phyloP scores from a whole-genome alignment of 1,284 basidiomycete species.

The Pseudozyma sp. region DNA sequence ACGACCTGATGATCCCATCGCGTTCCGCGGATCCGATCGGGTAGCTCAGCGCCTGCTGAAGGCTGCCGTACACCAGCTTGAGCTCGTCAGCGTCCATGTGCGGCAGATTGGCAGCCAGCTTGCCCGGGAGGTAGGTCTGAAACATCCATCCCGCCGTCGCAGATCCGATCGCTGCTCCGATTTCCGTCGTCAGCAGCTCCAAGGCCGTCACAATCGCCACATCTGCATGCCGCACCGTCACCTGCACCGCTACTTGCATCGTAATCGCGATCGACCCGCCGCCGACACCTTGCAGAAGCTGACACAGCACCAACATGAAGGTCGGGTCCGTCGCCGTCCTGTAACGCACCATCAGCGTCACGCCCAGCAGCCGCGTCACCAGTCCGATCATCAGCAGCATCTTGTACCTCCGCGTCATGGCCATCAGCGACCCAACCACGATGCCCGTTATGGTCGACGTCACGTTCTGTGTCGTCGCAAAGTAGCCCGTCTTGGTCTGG shows the following conservation, averaged over 20 bases:
- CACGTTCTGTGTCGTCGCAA: constrained; percentile 71
- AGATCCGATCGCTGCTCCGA: constrained; percentile 79
- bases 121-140: constrained; percentile 75
- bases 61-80: constrained; percentile 59
- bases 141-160: constrained; percentile 75
- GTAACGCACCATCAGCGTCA: constrained; percentile 71
- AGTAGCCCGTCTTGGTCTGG: constrained; percentile 64
- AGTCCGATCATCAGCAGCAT: constrained; percentile 77
- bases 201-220: constrained; percentile 85
- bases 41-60: constrained; percentile 67
- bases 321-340: constrained; percentile 75
- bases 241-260: constrained; percentile 81
- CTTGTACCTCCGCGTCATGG: constrained; percentile 75
- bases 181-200: constrained; percentile 81
- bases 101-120: constrained; percentile 73
- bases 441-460: constrained; percentile 78
- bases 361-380: constrained; percentile 77
- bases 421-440: constrained; percentile 74
- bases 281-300: constrained; percentile 81
- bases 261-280: constrained; percentile 81
- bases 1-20: constrained; percentile 65
- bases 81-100: constrained; percentile 61
- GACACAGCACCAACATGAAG: constrained; percentile 69
- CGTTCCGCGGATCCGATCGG: constrained; percentile 60
- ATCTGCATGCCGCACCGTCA: constrained; percentile 79